phyloP scores from a whole-genome alignment of 768 basidiomycete species.

The Collybiopsis luxurians region DNA sequence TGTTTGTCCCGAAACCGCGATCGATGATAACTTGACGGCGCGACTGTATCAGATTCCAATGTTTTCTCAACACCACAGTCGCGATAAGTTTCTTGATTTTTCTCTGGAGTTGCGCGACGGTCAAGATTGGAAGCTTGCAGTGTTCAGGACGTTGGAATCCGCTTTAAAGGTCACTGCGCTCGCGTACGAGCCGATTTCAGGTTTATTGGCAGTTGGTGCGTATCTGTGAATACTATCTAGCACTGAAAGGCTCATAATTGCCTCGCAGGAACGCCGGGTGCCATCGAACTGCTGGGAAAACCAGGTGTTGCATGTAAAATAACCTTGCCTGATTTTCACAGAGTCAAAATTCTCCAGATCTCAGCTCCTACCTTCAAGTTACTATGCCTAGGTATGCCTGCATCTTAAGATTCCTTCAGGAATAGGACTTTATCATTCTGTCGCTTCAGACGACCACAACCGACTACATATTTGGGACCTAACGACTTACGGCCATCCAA shows the following conservation, averaged over 20 bases:
- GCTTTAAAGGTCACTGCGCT: slow-evolving; percentile 49
- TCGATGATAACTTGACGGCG: no score
- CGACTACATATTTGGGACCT: slow-evolving; percentile 64
- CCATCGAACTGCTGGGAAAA: slow-evolving; percentile 64
- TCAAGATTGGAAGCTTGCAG: slow-evolving; percentile 54
- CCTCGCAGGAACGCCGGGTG: slow-evolving; percentile 58
- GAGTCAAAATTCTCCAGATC: slow-evolving; percentile 63
- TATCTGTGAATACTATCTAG: slow-evolving; percentile 3
- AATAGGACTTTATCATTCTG: no score
- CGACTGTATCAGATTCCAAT: no score
- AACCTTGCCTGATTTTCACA: slow-evolving; percentile 37
- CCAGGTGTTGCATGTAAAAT: slow-evolving; percentile 59
- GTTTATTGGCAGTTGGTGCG: slow-evolving; percentile 60
- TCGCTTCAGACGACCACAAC: slow-evolving; percentile 45
- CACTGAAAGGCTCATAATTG: not conserved
- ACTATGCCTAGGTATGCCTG: slow-evolving; percentile 55
- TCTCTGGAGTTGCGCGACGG: slow-evolving; percentile 55
- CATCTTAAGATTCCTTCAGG: not conserved
- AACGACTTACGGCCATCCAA: slow-evolving; percentile 47
- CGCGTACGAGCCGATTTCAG: slow-evolving; percentile 57
- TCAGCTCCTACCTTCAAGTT: slow-evolving; percentile 52
- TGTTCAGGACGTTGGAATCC: slow-evolving; percentile 47
- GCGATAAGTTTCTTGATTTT: slow-evolving; percentile 39
- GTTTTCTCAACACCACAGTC: slow-evolving; percentile 38
- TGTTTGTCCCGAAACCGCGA: no score